Base-by-base conservation (phyloP, 441 rosid species). In the Melastoma candidum region DNA sequence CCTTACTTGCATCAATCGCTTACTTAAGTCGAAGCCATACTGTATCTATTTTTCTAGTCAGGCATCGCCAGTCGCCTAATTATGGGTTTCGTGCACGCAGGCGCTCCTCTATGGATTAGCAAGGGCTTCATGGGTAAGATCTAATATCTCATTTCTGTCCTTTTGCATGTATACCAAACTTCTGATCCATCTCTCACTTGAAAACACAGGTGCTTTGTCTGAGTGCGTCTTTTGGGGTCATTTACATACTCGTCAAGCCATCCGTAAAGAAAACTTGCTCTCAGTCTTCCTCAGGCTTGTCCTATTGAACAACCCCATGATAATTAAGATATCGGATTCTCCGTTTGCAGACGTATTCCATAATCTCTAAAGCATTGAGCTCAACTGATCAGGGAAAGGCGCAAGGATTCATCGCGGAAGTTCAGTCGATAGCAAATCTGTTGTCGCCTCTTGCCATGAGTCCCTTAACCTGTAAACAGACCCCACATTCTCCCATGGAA, bases 341-440 rank as follows among this genome's bases (percentile, higher is more conserved):
- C 7, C 36, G 36, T 48, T 0, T 56, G 65, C 82, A 80, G 85
- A 77, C 80, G 43, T 77, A 68, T 59, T 74, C 80, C 12, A 64
- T 80, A 45, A 74, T 80, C 63, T 80, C 85, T 2, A 77, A 71
- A 52, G 80, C 80, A 51, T 60, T 82, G 56, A 71, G 78, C 72
- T 59, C 74, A 4, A 51, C 44, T 8, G 59, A 72, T 71, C 22
- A 79, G 85, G 82, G 85, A 43, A 80, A 71, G 69, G 77, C 71
- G 12, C 85, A 80, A 41, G 85, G 85, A 22, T 77, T 77, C 53
- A 53, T 80, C 7, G 82, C 82, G 0, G 82, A 82, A 3, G 80
- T 77, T 48, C 57, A 80, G 57, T 61, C 82, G 9, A 53, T 80
- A 47, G 75, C 80, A 4, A 77, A 80, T 26, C 66, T 80, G 51